Base-by-base conservation (phyloP, 345 rosid species). In the Eucalyptus melliodora region DNA sequence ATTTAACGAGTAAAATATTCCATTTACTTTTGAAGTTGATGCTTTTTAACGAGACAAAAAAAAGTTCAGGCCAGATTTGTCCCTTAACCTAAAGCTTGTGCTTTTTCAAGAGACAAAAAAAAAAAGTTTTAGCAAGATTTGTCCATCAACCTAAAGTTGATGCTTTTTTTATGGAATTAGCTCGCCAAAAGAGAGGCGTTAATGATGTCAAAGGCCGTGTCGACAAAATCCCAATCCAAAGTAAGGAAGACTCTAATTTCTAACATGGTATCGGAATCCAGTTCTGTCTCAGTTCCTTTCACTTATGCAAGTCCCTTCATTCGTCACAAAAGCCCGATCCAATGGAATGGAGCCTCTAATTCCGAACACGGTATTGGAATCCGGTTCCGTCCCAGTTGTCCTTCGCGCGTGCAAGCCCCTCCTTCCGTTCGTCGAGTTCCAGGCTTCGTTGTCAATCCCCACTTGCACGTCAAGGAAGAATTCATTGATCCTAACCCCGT, bases 211-310 rank as follows among this genome's bases (percentile, higher is more conserved):
- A 0, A 59, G n/a, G 15, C n/a, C 15, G 7, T 10, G 65, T 26
- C 4, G 8, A 30, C 31, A 30, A 60, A 60, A 27, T 53, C 67
- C 67, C 67, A 27, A 27, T 60, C 31, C 31, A 60, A 27, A 30
- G 4, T 3, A 6, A 30, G 16, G 67, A 11, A 14, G 0, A 50
- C 34, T 30, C 34, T 0, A 30, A 27, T 13, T 62, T 3, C 0
- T 14, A 27, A 62, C 69, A 12, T 6, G 69, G 9, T 30, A 62
- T 30, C 69, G 0, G 15, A 62, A 62, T 30, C 31, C 4, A n/a
- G 34, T 62, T 0, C 34, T 6, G 16, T 6, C 0, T 30, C 1
- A 12, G 69, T 27, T 60, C 16, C 31, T 60, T 60, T 60, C 69
- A 9, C 69, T 8, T 3, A 30, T 0, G 69, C 34, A 59, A 27